Percentiles rank a stretch among this genome's conserved stretches.
Conservation (phyloP, 78 protist species). For the Dictyostelium firmibasis region DNA sequence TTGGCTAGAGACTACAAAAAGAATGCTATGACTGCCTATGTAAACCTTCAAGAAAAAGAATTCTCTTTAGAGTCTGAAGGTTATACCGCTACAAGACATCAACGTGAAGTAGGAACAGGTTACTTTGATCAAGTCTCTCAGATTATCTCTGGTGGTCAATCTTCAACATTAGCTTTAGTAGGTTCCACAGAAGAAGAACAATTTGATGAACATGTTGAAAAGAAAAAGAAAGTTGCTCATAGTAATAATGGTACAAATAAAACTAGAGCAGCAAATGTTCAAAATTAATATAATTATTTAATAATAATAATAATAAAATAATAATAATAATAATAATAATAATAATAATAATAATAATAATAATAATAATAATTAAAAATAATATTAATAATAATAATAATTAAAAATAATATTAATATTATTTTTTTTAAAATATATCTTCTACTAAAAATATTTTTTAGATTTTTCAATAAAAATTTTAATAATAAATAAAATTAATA, state of each 20-base stretch:
- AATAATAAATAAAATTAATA: not conserved
- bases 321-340: not conserved
- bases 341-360: too few relatives aligned
- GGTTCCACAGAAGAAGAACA: slow-evolving; percentile 80
- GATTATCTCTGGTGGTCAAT: slow-evolving; percentile 77
- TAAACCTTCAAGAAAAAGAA: slow-evolving; percentile 58
- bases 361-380: too few relatives aligned
- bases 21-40: slow-evolving; percentile 66
- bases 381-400: too few relatives aligned
- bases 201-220: slow-evolving; percentile 43
- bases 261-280: not conserved
- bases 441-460: not conserved
- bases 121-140: slow-evolving; percentile 67
- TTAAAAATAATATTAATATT: too few relatives aligned
- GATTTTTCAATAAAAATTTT: not conserved
- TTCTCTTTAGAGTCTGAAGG: slow-evolving; percentile 33
- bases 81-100: slow-evolving; percentile 74
- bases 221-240: slow-evolving; percentile 19
- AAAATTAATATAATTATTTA: not conserved
- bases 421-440: too few relatives aligned
- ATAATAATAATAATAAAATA: not conserved
- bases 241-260: not conserved
- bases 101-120: slow-evolving; percentile 76
- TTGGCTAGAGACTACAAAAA: slow-evolving; percentile 20
- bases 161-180: slow-evolving; percentile 66